Evolutionary conservation across 345 rosid species (phyloP).

Genomic region (Linum tenue): DNA sequence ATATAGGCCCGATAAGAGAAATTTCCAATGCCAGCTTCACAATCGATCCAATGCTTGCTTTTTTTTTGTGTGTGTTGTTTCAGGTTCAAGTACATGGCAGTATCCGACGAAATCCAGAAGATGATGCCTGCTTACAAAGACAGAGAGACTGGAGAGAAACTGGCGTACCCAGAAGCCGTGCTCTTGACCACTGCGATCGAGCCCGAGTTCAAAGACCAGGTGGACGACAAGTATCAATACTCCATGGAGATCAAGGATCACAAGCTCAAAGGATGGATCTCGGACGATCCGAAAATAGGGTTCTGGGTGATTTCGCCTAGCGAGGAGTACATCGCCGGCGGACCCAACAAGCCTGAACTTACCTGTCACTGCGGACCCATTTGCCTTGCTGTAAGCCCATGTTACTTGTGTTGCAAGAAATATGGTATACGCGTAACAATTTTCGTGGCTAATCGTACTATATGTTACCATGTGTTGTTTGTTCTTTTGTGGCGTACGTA

Average conservation of each 20-base stretch:
- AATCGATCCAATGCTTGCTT: no score
- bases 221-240: slow-evolving; percentile 85
- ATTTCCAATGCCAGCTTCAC: no score
- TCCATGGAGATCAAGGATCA: slow-evolving; percentile 49
- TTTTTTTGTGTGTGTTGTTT: not conserved
- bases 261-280: slow-evolving; percentile 76
- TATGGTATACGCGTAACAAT: no score
- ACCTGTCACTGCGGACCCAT: slow-evolving; percentile 76
- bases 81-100: slow-evolving; percentile 74
- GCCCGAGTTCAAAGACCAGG: slow-evolving; percentile 52
- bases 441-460: no score
- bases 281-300: slow-evolving; percentile 39
- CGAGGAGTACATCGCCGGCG: slow-evolving; percentile 53
- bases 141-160: slow-evolving; percentile 27
- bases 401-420: not conserved
- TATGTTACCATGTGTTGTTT: not conserved
- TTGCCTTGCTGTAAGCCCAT: slow-evolving; percentile 43
- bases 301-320: slow-evolving; percentile 88
- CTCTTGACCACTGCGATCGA: slow-evolving; percentile 54
- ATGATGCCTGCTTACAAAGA: slow-evolving; percentile 58
- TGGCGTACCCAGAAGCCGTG: slow-evolving; percentile 86
- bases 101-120: slow-evolving; percentile 62
- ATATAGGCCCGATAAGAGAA: no score
- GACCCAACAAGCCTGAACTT: slow-evolving; percentile 76
- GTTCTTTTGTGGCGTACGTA: not conserved